phyloP scores from a whole-genome alignment of 345 rosid species.

The Brassica cretica region DNA sequence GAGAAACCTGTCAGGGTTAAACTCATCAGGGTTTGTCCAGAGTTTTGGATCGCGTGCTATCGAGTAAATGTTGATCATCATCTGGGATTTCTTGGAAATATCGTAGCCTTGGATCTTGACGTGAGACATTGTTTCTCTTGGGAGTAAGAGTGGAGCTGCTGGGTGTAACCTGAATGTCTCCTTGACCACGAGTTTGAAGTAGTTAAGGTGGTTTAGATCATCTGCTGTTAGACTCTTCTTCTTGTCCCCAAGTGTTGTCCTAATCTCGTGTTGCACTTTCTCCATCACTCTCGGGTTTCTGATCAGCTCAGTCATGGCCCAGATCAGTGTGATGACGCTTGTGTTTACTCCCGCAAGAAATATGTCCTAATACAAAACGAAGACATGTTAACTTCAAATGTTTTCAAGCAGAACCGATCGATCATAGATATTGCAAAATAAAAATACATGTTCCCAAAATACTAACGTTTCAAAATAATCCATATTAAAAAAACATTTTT shows the following conservation, averaged over 20 bases:
- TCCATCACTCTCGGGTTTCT: neutral
- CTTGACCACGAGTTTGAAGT: neutral
- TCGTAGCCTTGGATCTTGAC: neutral
- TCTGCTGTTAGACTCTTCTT: neutral
- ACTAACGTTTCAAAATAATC: too few species aligned
- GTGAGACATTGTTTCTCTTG: neutral
- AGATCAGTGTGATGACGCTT: neutral
- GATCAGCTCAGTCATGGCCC: neutral
- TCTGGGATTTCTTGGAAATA: neutral
- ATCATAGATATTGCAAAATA: neutral
- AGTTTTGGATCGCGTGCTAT: neutral
- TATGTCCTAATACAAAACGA: neutral
- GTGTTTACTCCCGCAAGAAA: neutral
- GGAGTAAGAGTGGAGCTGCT: neutral
- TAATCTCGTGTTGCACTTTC: neutral
- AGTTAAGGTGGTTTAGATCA: neutral
- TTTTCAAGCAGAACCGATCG: neutral
- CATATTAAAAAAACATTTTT: too few species aligned
- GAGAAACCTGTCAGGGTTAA: neutral
- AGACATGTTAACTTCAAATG: neutral
- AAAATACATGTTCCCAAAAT: neutral
- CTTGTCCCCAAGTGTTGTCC: conserved; percentile 1
- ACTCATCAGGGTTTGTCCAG: neutral
- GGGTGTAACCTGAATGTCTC: neutral
- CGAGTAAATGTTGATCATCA: neutral